These are phyloP conservation scores for Heliamphora pulchella DNA, from an alignment of 179 eudicot genomes.

Conservation along the genomic window DNA sequence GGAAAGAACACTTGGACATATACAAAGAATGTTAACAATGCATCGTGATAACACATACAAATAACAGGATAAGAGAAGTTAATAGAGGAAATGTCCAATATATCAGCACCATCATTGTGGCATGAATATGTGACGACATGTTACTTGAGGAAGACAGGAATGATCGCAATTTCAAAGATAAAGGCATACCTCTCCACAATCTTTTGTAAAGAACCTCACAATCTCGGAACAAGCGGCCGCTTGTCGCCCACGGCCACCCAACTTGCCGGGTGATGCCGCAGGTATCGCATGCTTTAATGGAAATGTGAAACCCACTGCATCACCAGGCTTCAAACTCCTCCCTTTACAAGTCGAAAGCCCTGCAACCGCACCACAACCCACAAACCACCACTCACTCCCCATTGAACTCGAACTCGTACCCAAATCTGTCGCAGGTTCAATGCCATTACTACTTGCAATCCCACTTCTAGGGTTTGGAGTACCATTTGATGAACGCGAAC, in stretches of 20 bases:
- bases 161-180: background rate
- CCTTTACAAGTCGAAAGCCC: constrained; percentile 90
- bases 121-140: too few relatives aligned
- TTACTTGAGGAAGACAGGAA: background rate
- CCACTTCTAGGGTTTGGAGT: constrained; percentile 8
- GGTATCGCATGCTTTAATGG: constrained; percentile 35
- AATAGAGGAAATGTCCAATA: too few relatives aligned
- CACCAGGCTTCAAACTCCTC: constrained; percentile 58
- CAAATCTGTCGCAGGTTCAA: constrained; percentile 11
- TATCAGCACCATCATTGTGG: too few relatives aligned
- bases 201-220: constrained; percentile 73
- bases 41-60: too few relatives aligned
- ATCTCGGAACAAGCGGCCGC: constrained; percentile 63
- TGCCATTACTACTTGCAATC: constrained; percentile 12
- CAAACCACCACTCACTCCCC: constrained; percentile 76
- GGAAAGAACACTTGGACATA: too few relatives aligned
- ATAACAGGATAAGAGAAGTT: too few relatives aligned
- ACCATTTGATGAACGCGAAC: background rate
- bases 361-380: constrained; percentile 55
- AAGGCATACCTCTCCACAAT: constrained; percentile 64
- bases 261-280: constrained; percentile 43
- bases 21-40: too few relatives aligned
- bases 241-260: constrained; percentile 51
- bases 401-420: constrained; percentile 18
- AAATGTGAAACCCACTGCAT: constrained; percentile 58